A percentile compares a stretch with the other conserved stretches of the same genome.
Conservation (phyloP, 495 filamentous ascomycete species). For the Penicillium bovifimosum region DNA sequence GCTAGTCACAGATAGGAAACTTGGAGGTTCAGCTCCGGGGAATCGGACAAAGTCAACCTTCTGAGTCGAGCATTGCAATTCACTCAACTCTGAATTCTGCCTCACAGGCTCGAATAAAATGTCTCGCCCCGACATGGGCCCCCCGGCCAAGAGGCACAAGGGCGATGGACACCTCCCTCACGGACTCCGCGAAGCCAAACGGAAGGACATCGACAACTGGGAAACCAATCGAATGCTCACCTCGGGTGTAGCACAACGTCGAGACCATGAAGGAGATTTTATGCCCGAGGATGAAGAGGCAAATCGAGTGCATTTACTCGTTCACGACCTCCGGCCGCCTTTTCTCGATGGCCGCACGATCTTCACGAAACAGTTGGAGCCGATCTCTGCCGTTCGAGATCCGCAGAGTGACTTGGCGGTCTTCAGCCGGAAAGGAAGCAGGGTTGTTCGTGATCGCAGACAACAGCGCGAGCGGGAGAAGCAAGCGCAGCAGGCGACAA, state of each 20-base stretch:
- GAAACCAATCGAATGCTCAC: slow-evolving; percentile 98
- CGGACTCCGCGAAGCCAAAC: slow-evolving; percentile 53
- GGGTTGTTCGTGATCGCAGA: slow-evolving; percentile 81
- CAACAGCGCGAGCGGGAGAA: slow-evolving; percentile 92
- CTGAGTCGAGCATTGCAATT: background rate
- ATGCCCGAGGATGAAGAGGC: slow-evolving; percentile 88
- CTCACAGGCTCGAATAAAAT: slow-evolving; percentile 16
- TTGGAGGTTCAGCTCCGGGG: background rate
- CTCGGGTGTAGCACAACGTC: slow-evolving; percentile 86
- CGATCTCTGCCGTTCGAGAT: slow-evolving; percentile 87
- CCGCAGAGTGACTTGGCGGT: slow-evolving; percentile 99
- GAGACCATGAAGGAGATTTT: slow-evolving; percentile 74
- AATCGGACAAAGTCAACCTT: background rate
- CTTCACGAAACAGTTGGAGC: slow-evolving; percentile 96
- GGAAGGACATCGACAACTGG: slow-evolving; percentile 95
- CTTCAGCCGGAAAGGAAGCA: slow-evolving; percentile 93
- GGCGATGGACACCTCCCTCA: slow-evolving; percentile 34
- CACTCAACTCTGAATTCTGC: background rate
- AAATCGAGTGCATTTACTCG: slow-evolving; percentile 82
- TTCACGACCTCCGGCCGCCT: slow-evolving; percentile 91
- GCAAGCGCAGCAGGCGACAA: slow-evolving; percentile 93
- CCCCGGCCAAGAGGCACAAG: slow-evolving; percentile 43
- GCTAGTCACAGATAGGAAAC: background rate
- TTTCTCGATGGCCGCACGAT: slow-evolving; percentile 93
- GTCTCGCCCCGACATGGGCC: slow-evolving; percentile 35